Base-by-base conservation (phyloP, 306 rosid species). In the Leucaena leucocephala region DNA sequence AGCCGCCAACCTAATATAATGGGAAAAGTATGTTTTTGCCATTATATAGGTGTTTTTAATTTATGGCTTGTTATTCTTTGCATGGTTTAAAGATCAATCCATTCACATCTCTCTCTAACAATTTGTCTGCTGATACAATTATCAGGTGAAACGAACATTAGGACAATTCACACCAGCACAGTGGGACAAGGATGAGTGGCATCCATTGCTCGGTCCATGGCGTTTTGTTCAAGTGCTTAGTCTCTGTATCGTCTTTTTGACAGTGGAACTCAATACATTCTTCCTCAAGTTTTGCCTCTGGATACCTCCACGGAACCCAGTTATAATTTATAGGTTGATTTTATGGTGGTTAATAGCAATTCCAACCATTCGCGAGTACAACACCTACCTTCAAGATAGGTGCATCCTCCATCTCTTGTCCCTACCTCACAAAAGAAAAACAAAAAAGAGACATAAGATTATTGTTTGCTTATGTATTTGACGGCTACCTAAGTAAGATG, bases 151-250 rank as follows among this genome's bases (percentile, higher is more conserved):
- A 82, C 84, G 99, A 79, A 91, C 97, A 16, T 85, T 96, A 74
- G 94, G 91, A 49, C 98, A 96, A 76, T 96, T 96, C 84, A 96
- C 96, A 4, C 99, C 99, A 6, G 99, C 99, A 5, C 91, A 85
- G 81, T 96, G 99, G 99, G 99, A 96, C 90, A 96, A 96, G 85
- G 99, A 96, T 22, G 97, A 96, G 90, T 91, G 99, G 99, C 98
- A 90, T 77, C 99, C 99, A 9, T 83, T 96, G 84, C 97, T 91
- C 14, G 99, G 94, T 82, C 99, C 99, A 5, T 96, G 96, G 97
- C 97, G 99, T 54, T 96, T 96, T 79, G 68, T 90, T 89, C 99
- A 96, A 96, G 99, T 96, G 54, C 83, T 96, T 75, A 85, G 85
- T 70, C 98, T 96, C 75, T 96, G 99, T 84, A 83, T 87, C 63